These are phyloP conservation scores for Hapsidospora chrysogenum DNA, from an alignment of 495 filamentous ascomycete genomes.

Conservation along the genomic window DNA sequence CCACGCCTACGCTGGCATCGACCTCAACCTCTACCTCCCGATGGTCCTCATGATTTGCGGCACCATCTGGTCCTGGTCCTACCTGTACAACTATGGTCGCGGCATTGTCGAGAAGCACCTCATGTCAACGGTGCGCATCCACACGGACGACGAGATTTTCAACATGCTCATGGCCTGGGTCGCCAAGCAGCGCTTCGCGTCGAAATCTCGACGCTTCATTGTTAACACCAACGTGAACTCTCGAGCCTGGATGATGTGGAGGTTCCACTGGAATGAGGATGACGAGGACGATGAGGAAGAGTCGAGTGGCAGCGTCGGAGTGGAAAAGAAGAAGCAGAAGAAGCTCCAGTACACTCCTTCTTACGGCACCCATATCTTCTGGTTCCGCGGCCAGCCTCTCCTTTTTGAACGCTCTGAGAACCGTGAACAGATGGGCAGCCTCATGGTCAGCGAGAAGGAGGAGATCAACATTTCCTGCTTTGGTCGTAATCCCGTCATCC, in stretches of 20 bases:
- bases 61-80: constrained; percentile 32
- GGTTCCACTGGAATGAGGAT: constrained; percentile 22
- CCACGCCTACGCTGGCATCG: constrained; percentile 45
- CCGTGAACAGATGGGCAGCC: constrained; percentile 10
- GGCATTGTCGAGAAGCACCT: constrained; percentile 24
- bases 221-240: constrained; percentile 41
- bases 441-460: constrained; percentile 28
- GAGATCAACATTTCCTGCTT: constrained; percentile 47
- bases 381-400: constrained; percentile 38
- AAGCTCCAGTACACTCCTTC: constrained; percentile 45
- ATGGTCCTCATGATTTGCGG: constrained; percentile 33
- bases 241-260: constrained; percentile 28
- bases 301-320: constrained; percentile 6
- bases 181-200: constrained; percentile 39
- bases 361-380: constrained; percentile 48
- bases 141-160: constrained; percentile 51
- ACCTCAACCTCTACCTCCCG: constrained; percentile 55
- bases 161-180: constrained; percentile 58
- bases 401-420: constrained; percentile 33
- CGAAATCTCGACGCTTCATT: constrained; percentile 39
- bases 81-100: constrained; percentile 26
- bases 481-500: constrained; percentile 44
- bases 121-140: constrained; percentile 46
- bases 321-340: constrained; percentile 33
- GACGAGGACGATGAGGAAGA: constrained; percentile 33